Percentiles rank a stretch among this genome's conserved stretches.
Conservation (phyloP, 495 filamentous ascomycete genomes). For the Hypoxylon fuscum region DNA sequence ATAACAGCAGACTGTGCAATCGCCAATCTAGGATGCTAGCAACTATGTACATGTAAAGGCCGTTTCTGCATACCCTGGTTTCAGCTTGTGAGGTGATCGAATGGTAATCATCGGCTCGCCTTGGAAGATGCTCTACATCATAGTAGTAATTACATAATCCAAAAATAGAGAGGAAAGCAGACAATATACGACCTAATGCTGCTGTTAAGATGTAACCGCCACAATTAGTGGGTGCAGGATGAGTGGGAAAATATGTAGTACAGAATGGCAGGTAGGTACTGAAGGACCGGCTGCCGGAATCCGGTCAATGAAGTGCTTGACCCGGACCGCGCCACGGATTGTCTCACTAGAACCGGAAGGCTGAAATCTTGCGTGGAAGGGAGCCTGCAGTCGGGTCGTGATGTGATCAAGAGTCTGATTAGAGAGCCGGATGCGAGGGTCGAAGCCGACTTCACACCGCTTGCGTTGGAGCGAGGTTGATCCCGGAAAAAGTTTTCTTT, state of each 20-base stretch:
- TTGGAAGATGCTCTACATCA: no score
- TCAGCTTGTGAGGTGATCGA: constrained; percentile 21
- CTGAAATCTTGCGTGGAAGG: constrained; percentile 21
- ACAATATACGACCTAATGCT: no score
- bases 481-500: constrained; percentile 1
- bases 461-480: constrained; percentile 13
- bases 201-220: constrained; percentile 32
- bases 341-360: constrained; percentile 30
- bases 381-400: constrained; percentile 34
- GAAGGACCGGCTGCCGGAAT: constrained; percentile 20
- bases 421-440: constrained; percentile 35
- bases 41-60: neutral
- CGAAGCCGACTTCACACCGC: constrained; percentile 38
- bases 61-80: constrained; percentile 6
- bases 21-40: constrained; percentile 20
- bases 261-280: no score
- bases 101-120: constrained; percentile 4
- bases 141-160: no score
- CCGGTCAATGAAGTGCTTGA: constrained; percentile 20
- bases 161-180: no score
- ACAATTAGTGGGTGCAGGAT: constrained; percentile 6
- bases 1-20: constrained; percentile 14
- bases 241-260: neutral
- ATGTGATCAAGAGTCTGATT: constrained; percentile 30
- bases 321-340: constrained; percentile 35